Conservation (phyloP, 495 filamentous ascomycete genomes). For the Penicillium angulare region DNA sequence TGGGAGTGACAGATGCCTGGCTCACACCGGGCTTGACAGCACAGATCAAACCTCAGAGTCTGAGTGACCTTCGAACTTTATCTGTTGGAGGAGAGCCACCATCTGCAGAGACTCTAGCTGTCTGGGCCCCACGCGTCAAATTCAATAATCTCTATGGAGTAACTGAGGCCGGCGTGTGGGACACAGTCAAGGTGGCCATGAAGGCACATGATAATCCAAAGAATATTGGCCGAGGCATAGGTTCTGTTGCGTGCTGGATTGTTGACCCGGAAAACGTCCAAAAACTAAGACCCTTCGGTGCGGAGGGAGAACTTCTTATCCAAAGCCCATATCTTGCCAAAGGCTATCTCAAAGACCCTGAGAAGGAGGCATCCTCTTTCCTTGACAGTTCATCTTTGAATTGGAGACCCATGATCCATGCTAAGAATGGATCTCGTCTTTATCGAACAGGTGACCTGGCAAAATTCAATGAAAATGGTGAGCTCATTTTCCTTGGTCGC, state of each 20-base stretch:
- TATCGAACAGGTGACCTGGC: background rate
- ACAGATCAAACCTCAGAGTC: slow-evolving; percentile 20
- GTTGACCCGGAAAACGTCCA: background rate
- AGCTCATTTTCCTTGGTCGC: background rate
- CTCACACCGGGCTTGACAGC: slow-evolving; percentile 45
- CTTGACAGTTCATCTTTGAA: background rate
- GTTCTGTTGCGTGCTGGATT: background rate
- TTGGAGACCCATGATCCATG: background rate
- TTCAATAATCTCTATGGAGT: background rate
- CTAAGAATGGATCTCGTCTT: background rate
- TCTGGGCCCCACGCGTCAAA: slow-evolving; percentile 3
- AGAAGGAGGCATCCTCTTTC: background rate
- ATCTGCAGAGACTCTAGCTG: background rate
- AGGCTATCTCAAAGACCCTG: slow-evolving; percentile 3
- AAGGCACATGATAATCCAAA: background rate
- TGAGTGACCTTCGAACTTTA: slow-evolving; percentile 18
- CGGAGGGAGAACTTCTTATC: slow-evolving; percentile 54
- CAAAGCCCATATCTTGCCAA: slow-evolving; percentile 49
- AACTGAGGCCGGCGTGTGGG: background rate
- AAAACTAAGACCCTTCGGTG: slow-evolving; percentile 47
- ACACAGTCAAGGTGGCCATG: background rate
- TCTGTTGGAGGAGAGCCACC: slow-evolving; percentile 19
- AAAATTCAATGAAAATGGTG: background rate
- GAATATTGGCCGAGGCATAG: background rate
- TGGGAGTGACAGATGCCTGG: slow-evolving; percentile 6